Base-by-base conservation (phyloP, 805 yeast species). In the Candida khao-thaluensis region DNA sequence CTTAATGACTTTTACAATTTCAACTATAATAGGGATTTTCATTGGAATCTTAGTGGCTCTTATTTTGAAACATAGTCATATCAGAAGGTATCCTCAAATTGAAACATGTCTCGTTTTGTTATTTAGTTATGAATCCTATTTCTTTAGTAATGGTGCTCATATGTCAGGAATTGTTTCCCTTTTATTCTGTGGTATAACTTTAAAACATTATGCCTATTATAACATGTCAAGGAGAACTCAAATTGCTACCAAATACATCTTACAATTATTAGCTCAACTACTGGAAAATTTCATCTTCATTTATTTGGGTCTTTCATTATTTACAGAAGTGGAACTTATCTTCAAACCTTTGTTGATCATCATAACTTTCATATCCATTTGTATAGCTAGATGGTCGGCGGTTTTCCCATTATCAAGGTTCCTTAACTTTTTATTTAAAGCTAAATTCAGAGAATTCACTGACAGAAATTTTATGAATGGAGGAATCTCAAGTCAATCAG, bases 151-250 rank as follows among this genome's bases (percentile, higher is more conserved):
- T 56, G 99, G 99, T 35, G 95, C 98, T 53, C 99, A 95, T 60
- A 93, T 93, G 99, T 90, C 98, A 5, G 99, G 99, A 32, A 91
- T 91, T 48, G 98, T 91, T 5, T 89, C 97, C 1, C 71, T 93
- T 49, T 66, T 93, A 49, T 93, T 93, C 66, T 91, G 97, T 60
- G 99, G 99, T 40, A 93, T 93, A 47, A 91, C 99, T 1, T 69
- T 93, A 59, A 93, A 91, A 60, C 98, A 95, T 62, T 93, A 93
- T 57, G 99, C 98, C 11, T 90, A 90, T 65, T 93, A 78, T 65
- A 95, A 91, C 64, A 93, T 93, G 99, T 88, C 97, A 4, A 76
- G 98, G 61, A 76, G 98, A 53, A 88, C 98, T 1, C 99, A 93
- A 68, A 85, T 93, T 42, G 96, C 99, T 18, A 85, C 95, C 11